phyloP scores from a whole-genome alignment of 2,329 filamentous ascomycete genomes.

The Aspergillus sclerotialis region DNA sequence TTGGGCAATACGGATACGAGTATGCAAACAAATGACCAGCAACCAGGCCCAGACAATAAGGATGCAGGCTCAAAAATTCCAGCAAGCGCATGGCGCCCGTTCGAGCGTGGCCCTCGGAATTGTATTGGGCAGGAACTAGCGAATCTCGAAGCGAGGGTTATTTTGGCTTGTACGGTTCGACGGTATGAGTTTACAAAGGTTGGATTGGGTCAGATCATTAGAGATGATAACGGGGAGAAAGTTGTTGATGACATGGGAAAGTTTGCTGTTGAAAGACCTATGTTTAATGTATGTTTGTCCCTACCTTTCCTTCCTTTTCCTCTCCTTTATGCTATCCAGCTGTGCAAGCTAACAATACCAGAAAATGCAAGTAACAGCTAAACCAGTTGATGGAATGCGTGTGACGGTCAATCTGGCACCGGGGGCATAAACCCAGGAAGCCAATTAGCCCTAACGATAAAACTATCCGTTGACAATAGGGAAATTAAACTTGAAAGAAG shows the following conservation, averaged over 20 bases:
- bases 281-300: constrained; percentile 1
- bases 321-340: background rate
- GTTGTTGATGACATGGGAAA: background rate
- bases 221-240: background rate
- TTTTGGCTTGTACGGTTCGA: constrained; percentile 2
- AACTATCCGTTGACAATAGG: no score
- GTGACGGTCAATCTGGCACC: background rate
- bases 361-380: constrained; percentile 1
- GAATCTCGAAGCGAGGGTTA: constrained; percentile 29
- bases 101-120: constrained; percentile 40
- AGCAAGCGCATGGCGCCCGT: constrained; percentile 40
- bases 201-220: constrained; percentile 2
- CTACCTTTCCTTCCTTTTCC: no score
- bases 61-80: background rate
- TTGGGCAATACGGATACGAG: background rate
- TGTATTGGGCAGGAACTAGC: constrained; percentile 45
- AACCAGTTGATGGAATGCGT: constrained; percentile 5
- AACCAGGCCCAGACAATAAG: background rate
- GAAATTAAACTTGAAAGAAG: no score
- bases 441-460: no score
- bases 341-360: background rate
- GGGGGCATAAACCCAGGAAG: no score
- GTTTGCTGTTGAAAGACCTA: background rate
- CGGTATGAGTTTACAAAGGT: constrained; percentile 5
- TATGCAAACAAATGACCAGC: background rate